Evolutionary conservation across 768 basidiomycete species (phyloP).

Genomic region (Phylloporus sp.): DNA sequence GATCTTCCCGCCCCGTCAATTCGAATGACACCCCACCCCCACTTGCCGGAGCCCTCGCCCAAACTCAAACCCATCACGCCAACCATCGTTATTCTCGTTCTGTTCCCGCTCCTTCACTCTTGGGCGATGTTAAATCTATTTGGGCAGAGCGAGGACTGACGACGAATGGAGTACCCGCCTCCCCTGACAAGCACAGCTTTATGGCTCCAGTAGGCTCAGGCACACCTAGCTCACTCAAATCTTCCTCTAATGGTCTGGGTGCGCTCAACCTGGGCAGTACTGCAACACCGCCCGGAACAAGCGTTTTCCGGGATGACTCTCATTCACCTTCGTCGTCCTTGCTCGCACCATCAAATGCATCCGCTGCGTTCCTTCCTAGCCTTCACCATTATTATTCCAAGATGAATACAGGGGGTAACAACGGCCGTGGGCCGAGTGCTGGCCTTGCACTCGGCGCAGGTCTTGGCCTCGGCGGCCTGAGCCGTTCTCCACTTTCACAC

Average conservation of each 20-base stretch:
- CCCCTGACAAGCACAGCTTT: slow-evolving; percentile 33
- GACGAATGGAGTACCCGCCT: slow-evolving; percentile 31
- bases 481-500: slow-evolving; percentile 28
- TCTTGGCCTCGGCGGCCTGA: slow-evolving; percentile 23
- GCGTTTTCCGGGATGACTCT: slow-evolving; percentile 33
- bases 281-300: slow-evolving; percentile 8
- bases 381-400: slow-evolving; percentile 65
- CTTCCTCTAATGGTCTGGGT: slow-evolving; percentile 37
- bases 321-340: slow-evolving; percentile 31
- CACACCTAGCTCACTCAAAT: slow-evolving; percentile 53
- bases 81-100: slow-evolving; percentile 77
- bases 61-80: slow-evolving; percentile 21
- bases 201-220: slow-evolving; percentile 31
- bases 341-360: slow-evolving; percentile 71
- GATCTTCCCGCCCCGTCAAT: slow-evolving; percentile 27
- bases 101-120: slow-evolving; percentile 71
- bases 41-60: slow-evolving; percentile 11
- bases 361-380: slow-evolving; percentile 76
- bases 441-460: slow-evolving; percentile 21
- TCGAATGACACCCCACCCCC: slow-evolving; percentile 20
- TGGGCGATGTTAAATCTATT: slow-evolving; percentile 75
- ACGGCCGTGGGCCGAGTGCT: slow-evolving; percentile 25
- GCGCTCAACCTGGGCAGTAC: slow-evolving; percentile 12
- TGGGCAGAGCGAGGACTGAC: slow-evolving; percentile 61
- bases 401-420: slow-evolving; percentile 33